A percentile compares a stretch with the other conserved stretches of the same genome.
Conservation (phyloP, 2,329 filamentous ascomycete species). For the Colletotrichum incanum region DNA sequence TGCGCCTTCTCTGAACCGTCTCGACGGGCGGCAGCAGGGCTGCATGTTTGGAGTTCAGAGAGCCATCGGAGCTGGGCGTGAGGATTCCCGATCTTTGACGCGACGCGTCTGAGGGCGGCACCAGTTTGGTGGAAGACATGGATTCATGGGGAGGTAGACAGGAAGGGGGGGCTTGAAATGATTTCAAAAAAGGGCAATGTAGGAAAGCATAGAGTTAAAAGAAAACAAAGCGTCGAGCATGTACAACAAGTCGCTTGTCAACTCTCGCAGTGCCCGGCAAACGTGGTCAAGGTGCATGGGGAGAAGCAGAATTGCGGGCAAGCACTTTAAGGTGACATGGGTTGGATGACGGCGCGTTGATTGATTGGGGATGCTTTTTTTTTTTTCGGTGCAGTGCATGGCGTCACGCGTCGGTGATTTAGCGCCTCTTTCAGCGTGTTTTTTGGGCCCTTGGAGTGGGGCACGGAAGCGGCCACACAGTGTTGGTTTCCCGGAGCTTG, state of each 20-base stretch:
- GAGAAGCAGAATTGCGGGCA: constrained; percentile 4
- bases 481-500: background rate
- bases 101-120: constrained; percentile 62
- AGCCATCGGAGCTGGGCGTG: constrained; percentile 58
- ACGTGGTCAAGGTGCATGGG: background rate
- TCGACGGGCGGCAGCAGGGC: constrained; percentile 47
- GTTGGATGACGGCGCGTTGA: constrained; percentile 17
- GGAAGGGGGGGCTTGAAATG: background rate
- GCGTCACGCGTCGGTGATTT: constrained; percentile 34
- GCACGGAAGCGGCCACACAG: constrained; percentile 1
- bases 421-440: constrained; percentile 30
- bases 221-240: background rate
- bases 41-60: constrained; percentile 55
- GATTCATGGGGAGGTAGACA: constrained; percentile 34
- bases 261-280: background rate
- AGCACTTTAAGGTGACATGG: constrained; percentile 18
- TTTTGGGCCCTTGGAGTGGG: constrained; percentile 4
- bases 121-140: constrained; percentile 40
- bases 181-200: background rate
- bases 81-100: constrained; percentile 61
- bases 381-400: background rate
- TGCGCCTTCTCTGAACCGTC: constrained; percentile 55
- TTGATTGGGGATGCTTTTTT: background rate
- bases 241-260: background rate
- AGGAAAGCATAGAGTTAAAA: background rate